Conservation (phyloP, 805 yeast species). For the Ogataea neopini region DNA sequence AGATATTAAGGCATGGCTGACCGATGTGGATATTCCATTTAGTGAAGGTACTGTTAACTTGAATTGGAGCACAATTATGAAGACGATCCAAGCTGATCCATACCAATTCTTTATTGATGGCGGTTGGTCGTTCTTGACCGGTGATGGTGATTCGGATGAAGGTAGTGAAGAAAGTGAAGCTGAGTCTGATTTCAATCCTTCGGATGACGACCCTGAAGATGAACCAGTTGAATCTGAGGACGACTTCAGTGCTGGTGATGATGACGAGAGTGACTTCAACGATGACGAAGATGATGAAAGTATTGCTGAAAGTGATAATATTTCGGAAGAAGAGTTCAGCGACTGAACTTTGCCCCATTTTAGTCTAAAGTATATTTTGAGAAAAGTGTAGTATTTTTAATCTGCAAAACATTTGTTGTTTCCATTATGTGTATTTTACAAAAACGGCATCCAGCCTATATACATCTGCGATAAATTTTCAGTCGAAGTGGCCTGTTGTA, state of each 20-base stretch:
- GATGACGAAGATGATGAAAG: slow-evolving; percentile 29
- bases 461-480: slow-evolving; percentile 83
- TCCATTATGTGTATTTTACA: slow-evolving; percentile 35
- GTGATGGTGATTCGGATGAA: slow-evolving; percentile 77
- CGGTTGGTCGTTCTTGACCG: slow-evolving; percentile 94
- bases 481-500: slow-evolving; percentile 74
- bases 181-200: slow-evolving; percentile 63
- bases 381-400: slow-evolving; percentile 3
- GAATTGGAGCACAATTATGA: slow-evolving; percentile 96
- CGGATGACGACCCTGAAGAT: slow-evolving; percentile 61
- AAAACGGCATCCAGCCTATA: slow-evolving; percentile 87
- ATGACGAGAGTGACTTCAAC: slow-evolving; percentile 25
- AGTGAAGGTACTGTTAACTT: slow-evolving; percentile 94
- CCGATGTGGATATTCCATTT: slow-evolving; percentile 95
- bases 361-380: neutral
- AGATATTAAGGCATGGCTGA: slow-evolving; percentile 92
- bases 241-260: slow-evolving; percentile 30
- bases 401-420: neutral
- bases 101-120: slow-evolving; percentile 92
- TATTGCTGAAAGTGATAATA: slow-evolving; percentile 31
- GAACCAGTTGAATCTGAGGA: slow-evolving; percentile 44
- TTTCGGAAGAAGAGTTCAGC: slow-evolving; percentile 34
- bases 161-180: slow-evolving; percentile 68
- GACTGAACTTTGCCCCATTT: slow-evolving; percentile 22
- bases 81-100: slow-evolving; percentile 88